These are phyloP conservation scores for Cladosporium sp. DNA, from an alignment of 2,329 filamentous ascomycete species.

Conservation along the genomic window DNA sequence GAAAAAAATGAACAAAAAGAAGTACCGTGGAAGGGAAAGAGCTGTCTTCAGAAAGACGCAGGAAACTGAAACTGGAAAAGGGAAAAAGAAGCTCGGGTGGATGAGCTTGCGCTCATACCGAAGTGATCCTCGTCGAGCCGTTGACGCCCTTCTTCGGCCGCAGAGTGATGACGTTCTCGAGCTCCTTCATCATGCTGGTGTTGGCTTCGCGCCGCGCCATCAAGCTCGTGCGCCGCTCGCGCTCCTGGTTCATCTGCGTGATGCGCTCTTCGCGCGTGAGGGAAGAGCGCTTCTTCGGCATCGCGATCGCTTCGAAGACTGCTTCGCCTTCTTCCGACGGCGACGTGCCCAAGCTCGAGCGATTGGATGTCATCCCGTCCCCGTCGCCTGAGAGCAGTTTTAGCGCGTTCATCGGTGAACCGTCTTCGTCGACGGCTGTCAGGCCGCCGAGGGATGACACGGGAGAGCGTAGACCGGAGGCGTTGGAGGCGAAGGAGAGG, in stretches of 20 bases:
- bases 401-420: conserved; percentile 62
- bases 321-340: conserved; percentile 39
- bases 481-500: conserved; percentile 44
- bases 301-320: conserved; percentile 84
- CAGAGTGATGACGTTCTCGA: conserved; percentile 73
- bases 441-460: conserved; percentile 58
- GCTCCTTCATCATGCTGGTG: conserved; percentile 82
- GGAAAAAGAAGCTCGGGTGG: not conserved
- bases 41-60: too few relatives aligned
- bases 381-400: conserved; percentile 70
- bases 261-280: conserved; percentile 84
- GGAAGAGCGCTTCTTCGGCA: conserved; percentile 58
- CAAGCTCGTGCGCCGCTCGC: conserved; percentile 63
- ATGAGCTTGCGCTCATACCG: conserved; percentile 5
- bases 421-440: conserved; percentile 47
- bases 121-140: conserved; percentile 10
- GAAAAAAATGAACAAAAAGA: not conserved
- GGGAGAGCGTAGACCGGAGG: conserved; percentile 40
- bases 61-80: not conserved
- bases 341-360: conserved; percentile 47
- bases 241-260: conserved; percentile 78
- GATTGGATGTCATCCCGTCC: conserved; percentile 25
- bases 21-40: not conserved
- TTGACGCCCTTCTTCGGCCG: conserved; percentile 17
- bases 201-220: conserved; percentile 74